Base-by-base conservation (phyloP, 495 filamentous ascomycete genomes). In the Cenococcum geophilum region DNA sequence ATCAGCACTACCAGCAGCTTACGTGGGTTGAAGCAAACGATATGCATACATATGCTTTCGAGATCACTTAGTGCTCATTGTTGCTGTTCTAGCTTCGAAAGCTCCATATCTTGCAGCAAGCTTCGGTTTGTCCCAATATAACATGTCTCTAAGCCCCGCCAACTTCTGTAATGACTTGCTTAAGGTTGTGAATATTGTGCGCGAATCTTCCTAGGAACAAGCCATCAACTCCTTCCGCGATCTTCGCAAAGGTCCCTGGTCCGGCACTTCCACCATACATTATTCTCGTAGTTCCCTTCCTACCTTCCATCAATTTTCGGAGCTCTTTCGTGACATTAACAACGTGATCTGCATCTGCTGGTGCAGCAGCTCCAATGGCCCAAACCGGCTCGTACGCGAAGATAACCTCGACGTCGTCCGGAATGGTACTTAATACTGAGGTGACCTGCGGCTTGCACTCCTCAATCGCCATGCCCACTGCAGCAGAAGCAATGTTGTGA, bases 321-420 rank as follows among this genome's bases (percentile, higher is more conserved):
- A 95, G 75, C 6, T 79, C 78, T 63, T 78, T 76, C 49, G 87
- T 82, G 16, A 92, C 89, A 36, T 76, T 79, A 3, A 81, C 77
- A 4, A 95, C 88, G 73, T 93, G 84, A 58, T 86, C 83, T 27
- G 82, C 79, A 9, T 76, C 75, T 3, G 90, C 90, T n/a, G 89
- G 89, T 64, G 83, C 77, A 0, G 76, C 74, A 27, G 87, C 80
- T 1, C 89, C 89, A 73, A 95, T 95, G 0, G 89, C 89, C n/a
- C 89, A 95, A 0, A 92, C 88, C 11, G 89, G 89, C 76, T 95
- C 90, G 70, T 95, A 95, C 2, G 89, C 90, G 37, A 93, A 78
- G 14, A 92, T 83, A 18, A 92, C 80, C n/a, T 90, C 82, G 0
- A 79, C 80, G 8, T 83, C 76, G 1, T 68, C 73, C 0, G 81